Base-by-base conservation (phyloP, 257 asterid genomes). In the Ehretia macrophylla region DNA sequence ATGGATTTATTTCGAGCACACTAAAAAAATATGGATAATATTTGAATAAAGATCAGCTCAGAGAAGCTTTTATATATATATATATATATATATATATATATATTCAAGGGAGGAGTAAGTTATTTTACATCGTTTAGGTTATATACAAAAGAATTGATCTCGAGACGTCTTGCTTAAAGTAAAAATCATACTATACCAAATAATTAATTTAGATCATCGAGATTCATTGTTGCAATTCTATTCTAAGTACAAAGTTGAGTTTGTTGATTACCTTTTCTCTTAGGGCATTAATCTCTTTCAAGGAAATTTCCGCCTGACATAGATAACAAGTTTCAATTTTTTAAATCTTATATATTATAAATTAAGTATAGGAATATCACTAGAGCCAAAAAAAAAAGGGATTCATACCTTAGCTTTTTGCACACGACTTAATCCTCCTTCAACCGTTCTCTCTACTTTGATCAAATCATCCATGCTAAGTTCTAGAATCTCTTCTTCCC, bases 401-500 rank as follows among this genome's bases (percentile, higher is more conserved):
- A 42, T 42, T 42, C 12, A 18, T 45, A 75, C 97, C 96, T 87
- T 83, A 1, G 68, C 38, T 70, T 80, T 85, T 13, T 46, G 62
- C 9, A 90, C 73, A 35, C 87, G 88, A 55, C 64, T 65, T 71
- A 84, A 55, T 55, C 86, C 94, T 10, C 77, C 68, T 73, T 79
- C 84, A 0, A 85, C 67, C 76, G 66, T 8, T 68, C 72, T 90
- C 77, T 90, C 97, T 10, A 90, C 82, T 76, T 59, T 90, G 44
- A 75, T 68, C 79, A 90, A 62, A 17, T 83, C 96, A 48, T 75
- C 79, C 72, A 86, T 14, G 23, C 71, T 68, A 56, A 90, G 96
- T 35, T 73, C 95, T 66, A 81, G 74, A 46, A 86, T 78, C 62
- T 83, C 95, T 72, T 90, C 92, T 68, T 94, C 97, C 49, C 63